phyloP scores from a whole-genome alignment of 306 rosid species.

The Vigna unguiculata region DNA sequence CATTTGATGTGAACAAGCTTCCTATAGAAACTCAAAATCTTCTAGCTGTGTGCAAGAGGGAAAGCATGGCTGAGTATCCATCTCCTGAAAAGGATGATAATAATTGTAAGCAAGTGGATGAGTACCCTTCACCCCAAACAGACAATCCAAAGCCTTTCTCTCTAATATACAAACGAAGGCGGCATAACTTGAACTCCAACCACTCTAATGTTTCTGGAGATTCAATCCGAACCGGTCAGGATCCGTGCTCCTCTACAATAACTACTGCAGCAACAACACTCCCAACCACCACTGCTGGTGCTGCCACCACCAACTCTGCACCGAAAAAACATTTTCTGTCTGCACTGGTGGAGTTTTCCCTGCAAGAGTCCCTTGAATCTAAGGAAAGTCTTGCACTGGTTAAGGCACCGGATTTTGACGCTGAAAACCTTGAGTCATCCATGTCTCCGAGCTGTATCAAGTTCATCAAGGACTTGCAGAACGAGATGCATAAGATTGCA shows the following conservation, averaged over 20 bases:
- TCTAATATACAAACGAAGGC: slow-evolving; percentile 78
- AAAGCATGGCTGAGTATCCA: slow-evolving; percentile 68
- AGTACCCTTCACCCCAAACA: slow-evolving; percentile 54
- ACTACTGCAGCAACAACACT: slow-evolving; percentile 67
- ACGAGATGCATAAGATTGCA: slow-evolving; percentile 67
- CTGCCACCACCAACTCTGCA: slow-evolving; percentile 42
- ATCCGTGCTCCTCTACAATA: slow-evolving; percentile 75
- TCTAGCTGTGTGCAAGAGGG: slow-evolving; percentile 75
- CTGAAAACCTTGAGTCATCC: slow-evolving; percentile 53
- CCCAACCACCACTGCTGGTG: slow-evolving; percentile 41
- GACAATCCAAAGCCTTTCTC: slow-evolving; percentile 69
- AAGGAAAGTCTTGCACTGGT: slow-evolving; percentile 52
- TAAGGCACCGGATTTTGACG: slow-evolving; percentile 56
- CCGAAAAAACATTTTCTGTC: slow-evolving; percentile 80
- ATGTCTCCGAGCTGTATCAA: slow-evolving; percentile 75
- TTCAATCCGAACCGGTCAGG: slow-evolving; percentile 66
- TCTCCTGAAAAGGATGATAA: slow-evolving; percentile 53
- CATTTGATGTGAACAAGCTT: slow-evolving; percentile 63
- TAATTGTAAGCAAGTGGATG: slow-evolving; percentile 48
- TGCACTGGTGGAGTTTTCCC: slow-evolving; percentile 87
- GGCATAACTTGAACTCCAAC: slow-evolving; percentile 61
- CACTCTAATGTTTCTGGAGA: slow-evolving; percentile 68
- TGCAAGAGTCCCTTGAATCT: slow-evolving; percentile 78
- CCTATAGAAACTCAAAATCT: slow-evolving; percentile 65
- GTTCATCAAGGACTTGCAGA: slow-evolving; percentile 72